phyloP scores from a whole-genome alignment of 805 yeast genomes.

The Sugiyamaella valdiviana region DNA sequence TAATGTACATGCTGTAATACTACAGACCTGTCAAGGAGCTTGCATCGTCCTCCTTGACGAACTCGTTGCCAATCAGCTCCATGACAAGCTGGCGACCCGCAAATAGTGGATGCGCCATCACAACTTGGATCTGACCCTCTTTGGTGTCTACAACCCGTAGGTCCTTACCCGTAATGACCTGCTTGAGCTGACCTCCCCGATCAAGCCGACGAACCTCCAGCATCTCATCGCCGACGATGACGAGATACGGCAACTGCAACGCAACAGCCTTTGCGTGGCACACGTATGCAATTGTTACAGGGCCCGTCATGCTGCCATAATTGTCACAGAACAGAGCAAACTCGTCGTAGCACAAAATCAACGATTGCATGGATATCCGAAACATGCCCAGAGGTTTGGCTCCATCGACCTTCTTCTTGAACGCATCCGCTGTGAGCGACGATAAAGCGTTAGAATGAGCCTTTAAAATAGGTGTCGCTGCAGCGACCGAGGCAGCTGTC shows the following conservation, averaged over 20 bases:
- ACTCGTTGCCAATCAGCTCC: conserved; percentile 31
- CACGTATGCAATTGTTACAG: conserved; percentile 38
- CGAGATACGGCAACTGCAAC: conserved; percentile 42
- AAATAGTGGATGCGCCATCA: conserved; percentile 60
- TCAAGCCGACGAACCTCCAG: conserved; percentile 61
- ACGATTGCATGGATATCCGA: conserved; percentile 47
- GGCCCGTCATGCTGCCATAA: conserved; percentile 36
- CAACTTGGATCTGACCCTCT: conserved; percentile 36
- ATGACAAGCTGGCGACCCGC: conserved; percentile 58
- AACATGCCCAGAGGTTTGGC: conserved; percentile 56
- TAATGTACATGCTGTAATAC: background rate
- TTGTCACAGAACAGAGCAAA: conserved; percentile 62
- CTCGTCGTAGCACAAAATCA: conserved; percentile 61
- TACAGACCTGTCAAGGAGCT: conserved; percentile 21
- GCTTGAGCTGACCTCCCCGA: conserved; percentile 42
- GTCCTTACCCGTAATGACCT: conserved; percentile 68
- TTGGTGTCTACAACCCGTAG: conserved; percentile 41
- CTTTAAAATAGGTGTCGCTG: conserved; percentile 13
- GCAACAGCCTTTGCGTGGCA: conserved; percentile 32
- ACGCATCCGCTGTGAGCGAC: conserved; percentile 24
- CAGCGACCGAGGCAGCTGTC: conserved; percentile 26
- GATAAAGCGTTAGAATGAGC: conserved; percentile 36
- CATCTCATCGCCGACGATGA: conserved; percentile 57
- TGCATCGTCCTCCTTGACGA: conserved; percentile 25
- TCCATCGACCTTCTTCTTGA: conserved; percentile 30